Evolutionary conservation across 2,329 filamentous ascomycete species (phyloP).

Genomic region (Pestalotiopsis sp.): DNA sequence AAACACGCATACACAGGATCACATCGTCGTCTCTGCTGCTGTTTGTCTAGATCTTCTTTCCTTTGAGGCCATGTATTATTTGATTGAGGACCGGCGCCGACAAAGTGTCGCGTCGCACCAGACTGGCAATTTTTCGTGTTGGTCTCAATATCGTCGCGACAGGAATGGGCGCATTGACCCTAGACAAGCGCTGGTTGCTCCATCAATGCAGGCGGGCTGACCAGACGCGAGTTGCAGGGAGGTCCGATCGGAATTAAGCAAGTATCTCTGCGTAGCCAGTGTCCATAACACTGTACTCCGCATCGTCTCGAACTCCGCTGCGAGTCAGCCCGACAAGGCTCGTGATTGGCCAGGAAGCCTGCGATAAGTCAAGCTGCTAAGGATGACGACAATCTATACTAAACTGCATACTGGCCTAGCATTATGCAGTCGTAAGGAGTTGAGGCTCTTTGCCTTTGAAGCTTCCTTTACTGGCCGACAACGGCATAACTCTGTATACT

Average conservation of each 20-base stretch:
- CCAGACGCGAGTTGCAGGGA: constrained; percentile 27
- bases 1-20: neutral
- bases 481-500: constrained; percentile 3
- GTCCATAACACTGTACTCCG: constrained; percentile 21
- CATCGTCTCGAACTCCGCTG: neutral
- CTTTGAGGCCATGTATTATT: neutral
- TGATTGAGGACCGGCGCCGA: constrained; percentile 1
- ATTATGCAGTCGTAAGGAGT: neutral
- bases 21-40: neutral
- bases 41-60: neutral
- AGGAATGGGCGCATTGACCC: constrained; percentile 19
- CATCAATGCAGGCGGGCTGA: constrained; percentile 31
- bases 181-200: constrained; percentile 27
- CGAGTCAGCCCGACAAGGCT: neutral
- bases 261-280: constrained; percentile 30
- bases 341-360: neutral
- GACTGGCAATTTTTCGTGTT: constrained; percentile 13
- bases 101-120: constrained; percentile 1
- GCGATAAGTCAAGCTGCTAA: neutral
- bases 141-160: constrained; percentile 20
- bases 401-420: constrained; percentile 3
- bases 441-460: neutral
- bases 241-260: constrained; percentile 22
- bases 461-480: constrained; percentile 2
- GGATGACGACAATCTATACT: constrained; percentile 3